Evolutionary conservation across 805 yeast genomes (phyloP).

Genomic region (Peterozyma xylosa): DNA sequence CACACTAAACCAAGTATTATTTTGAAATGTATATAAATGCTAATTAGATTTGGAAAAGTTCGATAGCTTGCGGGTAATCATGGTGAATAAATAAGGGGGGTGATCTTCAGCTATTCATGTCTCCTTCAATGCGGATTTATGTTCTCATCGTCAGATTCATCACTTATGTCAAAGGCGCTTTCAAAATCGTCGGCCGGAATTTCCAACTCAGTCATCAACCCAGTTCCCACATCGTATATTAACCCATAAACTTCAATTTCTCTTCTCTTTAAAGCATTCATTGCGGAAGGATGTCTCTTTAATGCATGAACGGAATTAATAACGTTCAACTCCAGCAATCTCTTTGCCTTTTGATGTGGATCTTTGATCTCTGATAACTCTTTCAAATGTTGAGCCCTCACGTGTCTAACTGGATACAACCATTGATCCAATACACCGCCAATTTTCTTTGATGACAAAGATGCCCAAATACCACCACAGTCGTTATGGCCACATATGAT

Average conservation of each 20-base stretch:
- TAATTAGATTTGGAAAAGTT: too few species aligned
- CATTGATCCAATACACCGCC: constrained; percentile 70
- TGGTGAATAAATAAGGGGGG: too few species aligned
- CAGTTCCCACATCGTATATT: constrained; percentile 77
- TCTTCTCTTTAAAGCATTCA: constrained; percentile 52
- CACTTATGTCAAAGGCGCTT: constrained; percentile 11
- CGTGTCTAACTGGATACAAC: constrained; percentile 61
- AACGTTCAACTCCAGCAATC: constrained; percentile 71
- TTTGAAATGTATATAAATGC: too few species aligned
- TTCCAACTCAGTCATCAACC: constrained; percentile 38
- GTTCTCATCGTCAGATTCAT: constrained; percentile 10
- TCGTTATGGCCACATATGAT: constrained; percentile 92
- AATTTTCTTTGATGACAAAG: constrained; percentile 53
- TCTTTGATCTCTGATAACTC: constrained; percentile 42
- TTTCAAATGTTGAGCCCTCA: constrained; percentile 52
- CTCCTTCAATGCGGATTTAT: not conserved
- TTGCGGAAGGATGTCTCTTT: constrained; percentile 58
- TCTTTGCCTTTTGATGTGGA: constrained; percentile 46
- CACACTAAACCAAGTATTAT: too few species aligned
- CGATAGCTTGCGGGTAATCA: too few species aligned
- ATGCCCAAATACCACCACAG: constrained; percentile 90
- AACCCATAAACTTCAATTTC: constrained; percentile 76
- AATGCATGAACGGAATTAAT: constrained; percentile 64
- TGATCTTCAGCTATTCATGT: too few species aligned
- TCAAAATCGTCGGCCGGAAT: constrained; percentile 14